Base-by-base conservation (phyloP, 768 basidiomycete genomes). In the Tulasnella sp. region DNA sequence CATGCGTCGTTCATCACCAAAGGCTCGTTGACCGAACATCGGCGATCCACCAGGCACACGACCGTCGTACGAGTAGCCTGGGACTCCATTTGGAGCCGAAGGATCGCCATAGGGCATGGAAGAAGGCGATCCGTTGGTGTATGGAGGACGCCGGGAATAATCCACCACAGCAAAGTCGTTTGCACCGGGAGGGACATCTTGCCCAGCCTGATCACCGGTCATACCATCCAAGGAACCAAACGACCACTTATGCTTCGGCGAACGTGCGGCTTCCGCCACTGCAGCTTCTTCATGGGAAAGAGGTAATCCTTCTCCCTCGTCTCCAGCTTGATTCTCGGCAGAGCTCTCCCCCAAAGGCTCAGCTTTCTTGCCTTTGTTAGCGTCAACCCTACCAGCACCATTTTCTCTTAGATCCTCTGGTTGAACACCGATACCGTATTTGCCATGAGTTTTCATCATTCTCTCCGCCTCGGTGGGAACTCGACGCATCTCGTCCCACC, bases 401-500 rank as follows among this genome's bases (percentile, higher is more conserved):
- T 49, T 31, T 25, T 17, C 6, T n/a, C 17, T 49, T 25, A 5
- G 25, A 31, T 17, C 40, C n/a, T 45, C 34, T 17, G 27, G 6
- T 23, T 15, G 31, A n/a, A 42, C 34, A 15, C 55, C 55, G 21
- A 57, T 57, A 1, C 55, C 55, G 48, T 32, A 57, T 15, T 46
- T 45, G 2, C 55, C 55, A 15, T 57, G 42, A 2, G 31, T 32
- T 12, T 42, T 45, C 41, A 57, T 21, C 31, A 57, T 57, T 23
- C 32, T 57, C 42, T 57, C 55, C 3, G 55, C 41, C 42, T 57
- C 55, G n/a, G 55, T 57, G 3, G 23, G 40, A 23, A 29, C 34
- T 23, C 55, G 25, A 7, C 29, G 31, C 12, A 12, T 27, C 17
- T 57, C 41, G n/a, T 57, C 32, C 52, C 36, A 40, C 23, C 52